These are phyloP conservation scores for Solanum raphanifolium DNA, from an alignment of 257 asterid species.

Conservation along the genomic window DNA sequence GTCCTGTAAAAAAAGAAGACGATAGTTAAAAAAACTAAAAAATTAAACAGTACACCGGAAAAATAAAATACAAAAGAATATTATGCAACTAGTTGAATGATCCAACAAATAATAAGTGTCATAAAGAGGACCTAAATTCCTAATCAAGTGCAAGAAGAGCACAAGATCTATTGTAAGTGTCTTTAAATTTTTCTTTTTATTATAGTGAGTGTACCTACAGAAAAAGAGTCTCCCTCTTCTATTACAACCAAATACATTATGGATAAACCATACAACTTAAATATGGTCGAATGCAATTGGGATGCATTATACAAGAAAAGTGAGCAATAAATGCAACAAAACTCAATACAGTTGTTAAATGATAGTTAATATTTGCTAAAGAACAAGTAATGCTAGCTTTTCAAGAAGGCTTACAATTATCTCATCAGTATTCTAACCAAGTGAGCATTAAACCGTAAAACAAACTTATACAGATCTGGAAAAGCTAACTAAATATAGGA, in stretches of 20 bases:
- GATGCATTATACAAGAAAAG: neutral
- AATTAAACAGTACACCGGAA: neutral
- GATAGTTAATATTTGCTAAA: neutral
- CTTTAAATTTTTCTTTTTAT: neutral
- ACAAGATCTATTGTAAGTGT: neutral
- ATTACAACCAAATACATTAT: neutral
- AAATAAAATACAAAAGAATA: neutral
- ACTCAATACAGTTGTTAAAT: neutral
- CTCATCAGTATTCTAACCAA: neutral
- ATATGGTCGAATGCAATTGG: neutral
- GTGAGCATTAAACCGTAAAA: neutral
- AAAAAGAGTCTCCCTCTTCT: neutral
- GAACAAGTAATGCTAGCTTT: neutral
- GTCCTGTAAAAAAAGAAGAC: slow-evolving; percentile 36
- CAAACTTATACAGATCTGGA: neutral
- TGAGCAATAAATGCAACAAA: neutral
- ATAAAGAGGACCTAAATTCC: neutral
- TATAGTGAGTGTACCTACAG: neutral
- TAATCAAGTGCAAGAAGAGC: neutral
- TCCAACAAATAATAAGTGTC: neutral
- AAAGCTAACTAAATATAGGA: neutral
- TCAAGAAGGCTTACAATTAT: neutral
- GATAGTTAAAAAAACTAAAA: neutral
- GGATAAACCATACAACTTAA: neutral
- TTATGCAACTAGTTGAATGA: neutral